Evolutionary conservation across 352 stramenopile genomes (phyloP).

Genomic region (Globisporangium cystogenes): DNA sequence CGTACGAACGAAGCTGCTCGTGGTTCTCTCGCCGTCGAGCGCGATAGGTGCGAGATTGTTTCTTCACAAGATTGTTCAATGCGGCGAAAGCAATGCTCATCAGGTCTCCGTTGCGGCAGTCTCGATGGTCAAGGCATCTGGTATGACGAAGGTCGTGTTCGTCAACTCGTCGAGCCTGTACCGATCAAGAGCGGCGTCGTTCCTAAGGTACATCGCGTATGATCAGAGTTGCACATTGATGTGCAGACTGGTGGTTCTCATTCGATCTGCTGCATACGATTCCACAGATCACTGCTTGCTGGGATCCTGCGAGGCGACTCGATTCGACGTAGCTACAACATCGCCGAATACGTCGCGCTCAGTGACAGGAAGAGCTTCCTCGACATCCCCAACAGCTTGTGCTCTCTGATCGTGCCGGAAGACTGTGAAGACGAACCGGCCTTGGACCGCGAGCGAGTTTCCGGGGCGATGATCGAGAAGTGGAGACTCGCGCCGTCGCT

Average conservation of each 20-base stretch:
- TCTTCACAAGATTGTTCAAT: background rate
- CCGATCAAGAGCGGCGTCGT: conserved; percentile 29
- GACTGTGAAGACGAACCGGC: conserved; percentile 12
- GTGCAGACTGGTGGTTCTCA: background rate
- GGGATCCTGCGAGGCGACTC: conserved; percentile 35
- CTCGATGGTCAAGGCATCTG: conserved; percentile 40
- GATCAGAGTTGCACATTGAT: background rate
- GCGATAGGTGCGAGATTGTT: conserved; percentile 20
- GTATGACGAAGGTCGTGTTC: conserved; percentile 46
- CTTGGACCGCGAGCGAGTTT: conserved; percentile 13
- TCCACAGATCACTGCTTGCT: conserved; percentile 41
- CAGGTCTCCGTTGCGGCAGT: conserved; percentile 16
- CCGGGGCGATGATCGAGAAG: conserved; percentile 5
- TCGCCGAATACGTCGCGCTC: conserved; percentile 36
- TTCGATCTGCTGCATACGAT: background rate
- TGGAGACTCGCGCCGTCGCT: conserved; percentile 26
- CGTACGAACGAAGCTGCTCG: conserved; percentile 21
- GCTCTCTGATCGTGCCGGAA: conserved; percentile 18
- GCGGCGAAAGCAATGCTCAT: background rate
- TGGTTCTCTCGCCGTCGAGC: conserved; percentile 25
- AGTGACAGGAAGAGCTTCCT: conserved; percentile 30
- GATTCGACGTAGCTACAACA: conserved; percentile 27
- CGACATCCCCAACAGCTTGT: conserved; percentile 21
- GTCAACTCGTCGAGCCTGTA: conserved; percentile 38
- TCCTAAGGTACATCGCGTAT: conserved; percentile 31